These are phyloP conservation scores for Immersiporthe knoxdaviesiana DNA, from an alignment of 2,329 filamentous ascomycete species.

Conservation along the genomic window DNA sequence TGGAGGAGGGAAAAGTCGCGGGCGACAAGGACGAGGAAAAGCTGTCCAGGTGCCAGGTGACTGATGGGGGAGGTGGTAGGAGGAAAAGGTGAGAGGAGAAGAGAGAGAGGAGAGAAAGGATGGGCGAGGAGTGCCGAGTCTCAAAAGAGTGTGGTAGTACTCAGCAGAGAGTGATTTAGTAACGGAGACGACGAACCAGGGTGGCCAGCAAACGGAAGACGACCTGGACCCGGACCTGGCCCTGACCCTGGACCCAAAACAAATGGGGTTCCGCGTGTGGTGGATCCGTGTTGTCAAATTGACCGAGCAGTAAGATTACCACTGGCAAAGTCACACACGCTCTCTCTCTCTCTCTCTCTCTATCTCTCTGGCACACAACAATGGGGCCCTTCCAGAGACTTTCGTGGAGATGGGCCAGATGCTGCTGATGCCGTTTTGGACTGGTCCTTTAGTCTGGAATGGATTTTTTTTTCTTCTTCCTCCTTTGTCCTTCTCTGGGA, in stretches of 20 bases:
- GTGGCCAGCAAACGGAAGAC: slow-evolving; percentile 19
- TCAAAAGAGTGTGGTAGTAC: slow-evolving; percentile 25
- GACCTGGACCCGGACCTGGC: slow-evolving; percentile 11
- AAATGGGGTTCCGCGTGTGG: slow-evolving; percentile 23
- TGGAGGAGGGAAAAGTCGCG: slow-evolving; percentile 21
- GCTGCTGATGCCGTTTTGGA: neutral
- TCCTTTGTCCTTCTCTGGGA: neutral
- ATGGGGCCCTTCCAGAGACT: neutral
- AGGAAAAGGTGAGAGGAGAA: slow-evolving; percentile 5
- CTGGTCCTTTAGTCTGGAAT: neutral
- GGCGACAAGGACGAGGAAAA: slow-evolving; percentile 23
- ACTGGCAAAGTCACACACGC: neutral
- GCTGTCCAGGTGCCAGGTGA: slow-evolving; percentile 23
- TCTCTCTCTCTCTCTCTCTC: neutral
- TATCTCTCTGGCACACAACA: neutral
- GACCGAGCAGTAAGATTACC: slow-evolving; percentile 29
- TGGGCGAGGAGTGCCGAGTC: slow-evolving; percentile 27
- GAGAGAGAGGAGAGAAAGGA: slow-evolving; percentile 9
- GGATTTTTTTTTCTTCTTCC: neutral
- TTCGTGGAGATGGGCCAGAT: neutral
- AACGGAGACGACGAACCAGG: slow-evolving; percentile 22
- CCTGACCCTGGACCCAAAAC: slow-evolving; percentile 24
- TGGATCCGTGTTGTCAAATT: slow-evolving; percentile 28
- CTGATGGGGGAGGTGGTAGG: slow-evolving; percentile 22
- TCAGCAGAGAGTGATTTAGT: slow-evolving; percentile 22